Conservation (phyloP, 2,329 filamentous ascomycete genomes). For the Orbilia brochopaga region DNA sequence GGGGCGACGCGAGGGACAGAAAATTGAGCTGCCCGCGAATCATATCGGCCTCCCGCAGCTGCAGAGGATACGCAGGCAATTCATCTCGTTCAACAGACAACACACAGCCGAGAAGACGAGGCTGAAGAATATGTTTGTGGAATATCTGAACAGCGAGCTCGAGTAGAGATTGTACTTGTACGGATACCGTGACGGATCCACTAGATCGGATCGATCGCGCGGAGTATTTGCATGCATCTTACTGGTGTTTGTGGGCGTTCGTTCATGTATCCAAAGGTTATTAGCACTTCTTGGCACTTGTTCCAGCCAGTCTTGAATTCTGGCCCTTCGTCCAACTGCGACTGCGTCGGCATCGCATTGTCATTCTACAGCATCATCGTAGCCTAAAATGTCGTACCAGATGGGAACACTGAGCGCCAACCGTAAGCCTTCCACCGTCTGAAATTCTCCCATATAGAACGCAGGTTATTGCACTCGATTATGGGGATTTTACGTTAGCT, state of each 20-base stretch:
- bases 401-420: constrained; percentile 45
- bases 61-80: constrained; percentile 77
- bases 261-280: not conserved
- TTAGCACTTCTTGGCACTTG: not conserved
- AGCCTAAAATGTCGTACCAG: constrained; percentile 45
- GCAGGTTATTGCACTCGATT: not conserved
- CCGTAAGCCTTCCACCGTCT: constrained; percentile 24
- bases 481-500: too few relatives aligned
- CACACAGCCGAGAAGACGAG: constrained; percentile 66
- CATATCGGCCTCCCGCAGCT: constrained; percentile 75
- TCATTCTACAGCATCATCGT: not conserved
- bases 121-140: constrained; percentile 69
- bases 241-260: constrained; percentile 3
- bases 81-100: constrained; percentile 75
- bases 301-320: constrained; percentile 9
- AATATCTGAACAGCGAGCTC: constrained; percentile 67
- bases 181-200: not conserved
- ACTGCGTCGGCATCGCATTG: not conserved
- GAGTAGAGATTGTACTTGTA: constrained; percentile 8
- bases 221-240: not conserved
- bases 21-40: constrained; percentile 70
- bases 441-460: not conserved
- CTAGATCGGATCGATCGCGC: not conserved
- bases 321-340: not conserved
- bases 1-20: constrained; percentile 56